Base-by-base conservation (phyloP, 148 eudicot genomes). In the Mesembryanthemum crystallinum region DNA sequence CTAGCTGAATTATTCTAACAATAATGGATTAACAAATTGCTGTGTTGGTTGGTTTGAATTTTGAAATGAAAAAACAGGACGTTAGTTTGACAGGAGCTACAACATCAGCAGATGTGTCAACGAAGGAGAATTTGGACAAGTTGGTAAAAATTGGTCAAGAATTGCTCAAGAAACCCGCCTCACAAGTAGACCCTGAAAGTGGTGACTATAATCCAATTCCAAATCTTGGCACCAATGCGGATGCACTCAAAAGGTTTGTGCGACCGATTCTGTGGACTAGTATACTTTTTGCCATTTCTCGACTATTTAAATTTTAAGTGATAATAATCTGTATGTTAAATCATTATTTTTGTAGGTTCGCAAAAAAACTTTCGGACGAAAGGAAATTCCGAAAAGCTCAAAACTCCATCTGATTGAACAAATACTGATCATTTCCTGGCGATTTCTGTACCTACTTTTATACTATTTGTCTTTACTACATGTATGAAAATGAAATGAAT, bases 281-380 rank as follows among this genome's bases (percentile, higher is more conserved):
- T n/a, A n/a, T n/a, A 35, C 39, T 35, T 35, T 35, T 35, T 35
- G 39, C n/a, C n/a, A n/a, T 35, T 35, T 35, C 6, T 3, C 39
- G 6, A 35, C 39, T 2, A 35, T 35, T 35, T 35, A 35, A 35
- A n/a, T n/a, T 9, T 23, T 27, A 29, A 35, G n/a, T 30, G 30
- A 7, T 14, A n/a, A 30, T 64, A 75, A 30, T n/a, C 17, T 25
- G 28, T 14, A n/a, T 65, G 15, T 6, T 43, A 39, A 3, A n/a
- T n/a, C n/a, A n/a, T n/a, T n/a, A n/a, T 27, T 58, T 12, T 14
- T 27, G 35, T 29, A 79, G 79, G 27, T 90, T 92, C 10, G 90
- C 98, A 11, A 65, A 83, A 74, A 64, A 76, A 73, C 91, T 92
- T 13, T 84, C 92, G 0, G 85, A 85, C 10, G 91, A 90, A 74